phyloP scores from a whole-genome alignment of 2,329 filamentous ascomycete species.

The Scedosporium boydii region DNA sequence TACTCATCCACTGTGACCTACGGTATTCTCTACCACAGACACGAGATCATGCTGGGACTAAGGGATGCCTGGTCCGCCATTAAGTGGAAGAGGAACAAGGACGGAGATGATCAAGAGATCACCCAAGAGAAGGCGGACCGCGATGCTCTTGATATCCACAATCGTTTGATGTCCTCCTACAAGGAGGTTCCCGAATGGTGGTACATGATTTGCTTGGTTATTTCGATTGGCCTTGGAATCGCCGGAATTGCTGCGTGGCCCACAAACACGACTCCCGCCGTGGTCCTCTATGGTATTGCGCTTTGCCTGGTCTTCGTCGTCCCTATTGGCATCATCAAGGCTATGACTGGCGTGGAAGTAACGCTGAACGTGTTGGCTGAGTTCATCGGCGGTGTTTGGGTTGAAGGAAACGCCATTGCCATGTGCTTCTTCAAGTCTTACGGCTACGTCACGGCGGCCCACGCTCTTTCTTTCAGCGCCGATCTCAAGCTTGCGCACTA shows the following conservation, averaged over 20 bases:
- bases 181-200: slow-evolving; percentile 38
- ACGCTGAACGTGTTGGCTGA: slow-evolving; percentile 37
- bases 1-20: slow-evolving; percentile 30
- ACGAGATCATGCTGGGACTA: slow-evolving; percentile 27
- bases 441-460: slow-evolving; percentile 23
- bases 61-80: slow-evolving; percentile 17
- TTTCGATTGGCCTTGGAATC: slow-evolving; percentile 24
- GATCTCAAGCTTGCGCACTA: slow-evolving; percentile 30
- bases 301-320: slow-evolving; percentile 32
- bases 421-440: slow-evolving; percentile 38
- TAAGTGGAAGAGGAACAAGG: slow-evolving; percentile 17
- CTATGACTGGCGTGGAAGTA: slow-evolving; percentile 31
- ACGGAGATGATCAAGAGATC: neutral
- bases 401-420: slow-evolving; percentile 32
- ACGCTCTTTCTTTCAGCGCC: slow-evolving; percentile 24
- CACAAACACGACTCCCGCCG: slow-evolving; percentile 30
- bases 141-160: slow-evolving; percentile 27
- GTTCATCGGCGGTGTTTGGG: slow-evolving; percentile 33
- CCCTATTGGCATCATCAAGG: slow-evolving; percentile 32
- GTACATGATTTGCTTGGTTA: slow-evolving; percentile 25
- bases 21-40: slow-evolving; percentile 27
- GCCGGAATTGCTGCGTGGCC: slow-evolving; percentile 26
- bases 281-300: slow-evolving; percentile 31
- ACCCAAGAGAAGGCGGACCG: slow-evolving; percentile 14
- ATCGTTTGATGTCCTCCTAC: slow-evolving; percentile 36